Base-by-base conservation (phyloP, 768 basidiomycete genomes). In the Suillus tomentosus region DNA sequence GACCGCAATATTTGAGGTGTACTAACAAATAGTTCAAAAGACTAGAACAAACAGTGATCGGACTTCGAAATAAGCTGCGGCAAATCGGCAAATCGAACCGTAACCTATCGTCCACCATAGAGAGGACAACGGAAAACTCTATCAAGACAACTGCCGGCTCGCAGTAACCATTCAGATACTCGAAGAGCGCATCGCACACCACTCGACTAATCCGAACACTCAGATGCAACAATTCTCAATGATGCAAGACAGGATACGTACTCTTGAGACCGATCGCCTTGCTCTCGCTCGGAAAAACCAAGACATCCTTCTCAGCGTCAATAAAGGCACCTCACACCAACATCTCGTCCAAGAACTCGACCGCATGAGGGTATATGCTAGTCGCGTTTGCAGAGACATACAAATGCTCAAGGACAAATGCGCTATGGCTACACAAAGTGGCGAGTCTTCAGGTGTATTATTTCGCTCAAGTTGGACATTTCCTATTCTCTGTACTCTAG, bases 131-230 rank as follows among this genome's bases (percentile, higher is more conserved):
- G 47, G 68, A 60, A 77, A 72, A 62, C 64, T 82, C 45, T 81
- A 73, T 61, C 66, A 76, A 39, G 81, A 82, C 65, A 82, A 82
- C 63, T 67, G 64, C 48, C 70, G 63, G n/a, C 73, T 74, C 9
- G 72, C 77, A 0, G 66, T 67, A 48, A 64, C 69, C 1, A 68
- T 79, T 37, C 70, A 71, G 43, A 60, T 59, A 42, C 76, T 79
- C 61, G 73, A 77, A 42, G 72, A 76, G 24, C 77, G 73, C 22
- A 53, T 77, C 13, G 39, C 70, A 2, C 65, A 72, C 34, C 3
- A 69, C 47, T 67, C 55, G 5, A 70, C 70, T 2, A 65, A 68
- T 15, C 64, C 64, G 42, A 67, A 65, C 14, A 15, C 63, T 19
- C 72, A 74, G 51, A 50, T 67, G 1, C 65, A 65, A 22, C 65